Percentiles rank a stretch among this genome's conserved stretches.
phyloP scores from a whole-genome alignment of 441 rosid species.

The Erodium moschatum region DNA sequence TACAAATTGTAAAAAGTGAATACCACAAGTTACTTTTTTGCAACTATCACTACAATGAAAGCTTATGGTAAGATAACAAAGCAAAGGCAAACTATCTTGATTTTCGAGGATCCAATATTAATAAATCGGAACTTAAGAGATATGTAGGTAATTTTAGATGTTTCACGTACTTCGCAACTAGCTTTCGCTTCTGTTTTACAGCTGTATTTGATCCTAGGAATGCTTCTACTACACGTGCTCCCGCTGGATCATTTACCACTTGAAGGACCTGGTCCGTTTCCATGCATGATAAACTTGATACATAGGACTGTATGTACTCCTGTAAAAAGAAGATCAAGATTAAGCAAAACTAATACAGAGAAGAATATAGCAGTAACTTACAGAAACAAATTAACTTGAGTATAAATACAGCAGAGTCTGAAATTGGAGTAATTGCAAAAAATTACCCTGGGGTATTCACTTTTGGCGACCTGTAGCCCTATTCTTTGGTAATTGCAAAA shows the following conservation, averaged over 20 bases:
- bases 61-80: background rate
- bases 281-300: slow-evolving; percentile 60
- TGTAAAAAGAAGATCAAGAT: slow-evolving; percentile 27
- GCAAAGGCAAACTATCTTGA: background rate
- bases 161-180: slow-evolving; percentile 55
- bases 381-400: no score
- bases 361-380: slow-evolving; percentile 1
- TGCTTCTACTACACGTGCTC: slow-evolving; percentile 77
- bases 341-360: background rate
- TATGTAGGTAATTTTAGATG: background rate
- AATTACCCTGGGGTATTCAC: no score
- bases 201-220: slow-evolving; percentile 67
- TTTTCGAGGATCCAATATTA: background rate
- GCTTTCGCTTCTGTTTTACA: slow-evolving; percentile 58
- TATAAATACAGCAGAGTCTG: no score
- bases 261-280: slow-evolving; percentile 55
- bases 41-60: background rate
- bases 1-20: no score
- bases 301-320: slow-evolving; percentile 64
- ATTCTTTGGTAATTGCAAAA: no score
- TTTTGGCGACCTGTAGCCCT: no score
- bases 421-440: no score
- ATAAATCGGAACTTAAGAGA: background rate
- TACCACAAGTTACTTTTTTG: no score
- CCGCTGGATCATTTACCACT: slow-evolving; percentile 64